phyloP scores from a whole-genome alignment of 441 rosid genomes.

The Cnidoscolus chayamansa region DNA sequence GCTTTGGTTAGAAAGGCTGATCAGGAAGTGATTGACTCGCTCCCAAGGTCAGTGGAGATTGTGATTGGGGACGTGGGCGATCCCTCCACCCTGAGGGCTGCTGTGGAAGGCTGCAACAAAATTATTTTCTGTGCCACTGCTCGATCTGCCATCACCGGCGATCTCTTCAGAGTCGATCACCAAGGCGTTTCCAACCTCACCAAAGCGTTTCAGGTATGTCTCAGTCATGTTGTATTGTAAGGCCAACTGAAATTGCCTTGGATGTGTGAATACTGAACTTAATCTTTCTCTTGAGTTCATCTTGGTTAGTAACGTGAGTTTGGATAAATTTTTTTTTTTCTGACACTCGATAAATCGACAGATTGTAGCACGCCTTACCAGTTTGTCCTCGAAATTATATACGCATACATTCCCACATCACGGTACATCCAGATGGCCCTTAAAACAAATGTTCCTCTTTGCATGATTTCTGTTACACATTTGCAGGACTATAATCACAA shows the following conservation, averaged over 20 bases:
- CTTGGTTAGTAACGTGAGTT: background rate
- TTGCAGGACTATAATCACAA: slow-evolving; percentile 78
- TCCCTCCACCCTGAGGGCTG: slow-evolving; percentile 57
- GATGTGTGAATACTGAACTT: too few relatives aligned
- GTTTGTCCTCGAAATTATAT: background rate
- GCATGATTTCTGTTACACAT: background rate
- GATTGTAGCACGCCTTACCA: background rate
- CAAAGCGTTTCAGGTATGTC: slow-evolving; percentile 74
- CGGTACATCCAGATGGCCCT: too few relatives aligned
- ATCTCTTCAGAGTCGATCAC: slow-evolving; percentile 85
- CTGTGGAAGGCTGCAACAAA: slow-evolving; percentile 86
- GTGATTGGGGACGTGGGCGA: slow-evolving; percentile 92
- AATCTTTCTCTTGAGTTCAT: background rate
- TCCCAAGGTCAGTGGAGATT: slow-evolving; percentile 87
- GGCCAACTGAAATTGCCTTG: background rate
- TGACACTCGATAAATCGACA: background rate
- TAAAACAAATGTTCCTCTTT: too few relatives aligned
- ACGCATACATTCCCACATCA: too few relatives aligned
- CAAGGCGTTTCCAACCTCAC: slow-evolving; percentile 87
- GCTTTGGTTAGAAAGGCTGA: slow-evolving; percentile 81
- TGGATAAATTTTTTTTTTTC: background rate
- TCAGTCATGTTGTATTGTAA: background rate
- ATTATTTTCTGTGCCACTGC: slow-evolving; percentile 94
- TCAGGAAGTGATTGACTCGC: slow-evolving; percentile 61
- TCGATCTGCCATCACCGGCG: slow-evolving; percentile 81